Evolutionary conservation across 1,139 yeast species (phyloP), one percentile per base, ranked within the genome.

Genomic region (Protomyces inouyei): DNA sequence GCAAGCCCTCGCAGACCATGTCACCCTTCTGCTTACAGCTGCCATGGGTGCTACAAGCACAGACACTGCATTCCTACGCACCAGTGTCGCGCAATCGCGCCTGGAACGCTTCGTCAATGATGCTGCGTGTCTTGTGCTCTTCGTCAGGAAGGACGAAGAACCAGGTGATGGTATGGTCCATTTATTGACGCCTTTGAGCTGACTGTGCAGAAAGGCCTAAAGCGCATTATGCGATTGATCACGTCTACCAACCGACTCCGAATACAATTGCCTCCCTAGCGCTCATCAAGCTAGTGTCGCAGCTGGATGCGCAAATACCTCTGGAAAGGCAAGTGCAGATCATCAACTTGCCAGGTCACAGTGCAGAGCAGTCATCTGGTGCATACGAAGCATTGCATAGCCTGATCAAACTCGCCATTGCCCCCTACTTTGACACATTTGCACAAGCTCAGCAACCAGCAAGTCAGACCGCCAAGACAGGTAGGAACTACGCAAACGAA

Each of bases 381-480:
- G 73, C 84, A 4, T 83, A 82, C 68, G 88, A 86, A 65, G 80
- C 81, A 38, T 72, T 90, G n/a, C 79, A 85, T 69, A 76, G 83
- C 0, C 75, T 90, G 54, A 74, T 90, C 36, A 83, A 80, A 65
- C 76, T 77, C 36, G 87, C 85, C 16, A 76, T 85, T 28, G 78
- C 80, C 0, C 83, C 85, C 0, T 82, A 81, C 67, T 82, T 85
- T 68, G 84, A 83, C 54, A 76, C 80, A 3, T 69, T 79, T 4
- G 59, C 72, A 12, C 64, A 67, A 2, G 68, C 66, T 12, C 63
- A 61, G 40, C 67, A 38, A 18, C 18, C 53, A 23, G 38, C 32
- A 18, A 35, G 36, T 8, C 64, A 51, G 35, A 43, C 56, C n/a
- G 48, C 48, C 18, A 52, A 52, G 12, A 14, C 16, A n/a, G 55